Base-by-base conservation (phyloP, 192 early-diverging fungal species). In the Backusella morwellensis region DNA sequence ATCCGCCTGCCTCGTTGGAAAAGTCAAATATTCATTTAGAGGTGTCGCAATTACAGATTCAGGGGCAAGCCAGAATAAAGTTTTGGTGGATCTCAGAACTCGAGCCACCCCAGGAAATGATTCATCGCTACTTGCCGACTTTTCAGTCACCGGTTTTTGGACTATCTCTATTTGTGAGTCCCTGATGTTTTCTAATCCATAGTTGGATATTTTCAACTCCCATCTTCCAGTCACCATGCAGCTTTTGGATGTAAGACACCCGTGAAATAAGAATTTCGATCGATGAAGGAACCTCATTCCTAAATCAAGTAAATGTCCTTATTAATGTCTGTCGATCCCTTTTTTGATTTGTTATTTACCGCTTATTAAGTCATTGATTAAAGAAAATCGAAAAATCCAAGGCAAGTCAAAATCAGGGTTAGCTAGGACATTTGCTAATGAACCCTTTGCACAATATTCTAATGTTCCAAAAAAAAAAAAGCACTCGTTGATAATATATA, bases 261-360 rank as follows among this genome's bases (percentile, higher is more conserved):
- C 82, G 70, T 86, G 85, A 35, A 80, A 71, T 21, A 38, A 73
- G 50, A 86, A 80, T 59, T 84, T 86, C 12, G 82, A 84, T 76
- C 81, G 80, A 72, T 86, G 85, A 35, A 86, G 71, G 56, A 86
- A 86, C 47, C 78, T 76, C 85, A 86, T 86, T 21, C 82, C 85
- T 38, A 23, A 23, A 40, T 26, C 6, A 71, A 32, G 23, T 11
- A 63, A 26, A 26, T 26, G 23, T 32, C 15, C 15, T 5, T 52
- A 52, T 52, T n/a, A n/a, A 7, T 32, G 32, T 32, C 32, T 32
- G 32, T 32, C 2, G 2, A 32, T 32, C 32, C 32, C 32, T 32
- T 32, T 32, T 32, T 32, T 32, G 32, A 21, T 7, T 54, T n/a
- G 21, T 26, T 54, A 59, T 29, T 54, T 74, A 74, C 72, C 72